phyloP scores from a whole-genome alignment of 192 early-diverging fungal species.

The Gonapodya sp. region DNA sequence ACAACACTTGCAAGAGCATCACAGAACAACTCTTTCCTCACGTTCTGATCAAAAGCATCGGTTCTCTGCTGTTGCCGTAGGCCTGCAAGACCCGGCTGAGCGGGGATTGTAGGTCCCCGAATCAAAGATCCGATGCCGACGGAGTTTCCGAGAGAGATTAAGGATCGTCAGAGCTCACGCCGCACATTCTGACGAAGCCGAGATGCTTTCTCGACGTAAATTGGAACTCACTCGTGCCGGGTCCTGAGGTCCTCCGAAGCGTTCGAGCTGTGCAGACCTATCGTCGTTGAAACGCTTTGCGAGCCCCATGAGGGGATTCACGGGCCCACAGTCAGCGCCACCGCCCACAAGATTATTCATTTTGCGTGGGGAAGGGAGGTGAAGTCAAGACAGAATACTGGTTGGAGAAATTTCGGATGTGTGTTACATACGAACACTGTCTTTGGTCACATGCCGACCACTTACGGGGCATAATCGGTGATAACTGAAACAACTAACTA shows the following conservation, averaged over 20 bases:
- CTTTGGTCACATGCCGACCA: too few relatives aligned
- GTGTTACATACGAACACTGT: too few relatives aligned
- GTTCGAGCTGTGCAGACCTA: conserved; percentile 69
- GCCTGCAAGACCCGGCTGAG: neutral
- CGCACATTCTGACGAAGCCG: too few relatives aligned
- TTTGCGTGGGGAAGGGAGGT: neutral
- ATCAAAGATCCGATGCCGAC: too few relatives aligned
- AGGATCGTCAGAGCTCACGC: too few relatives aligned
- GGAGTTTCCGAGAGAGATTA: too few relatives aligned
- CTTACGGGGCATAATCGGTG: too few relatives aligned
- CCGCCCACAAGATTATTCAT: conserved; percentile 6
- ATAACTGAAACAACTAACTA: neutral
- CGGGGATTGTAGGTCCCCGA: neutral
- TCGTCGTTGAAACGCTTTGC: conserved; percentile 74
- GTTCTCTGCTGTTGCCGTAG: neutral
- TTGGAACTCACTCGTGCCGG: neutral
- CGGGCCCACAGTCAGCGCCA: conserved; percentile 19
- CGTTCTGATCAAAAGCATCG: conserved; percentile 17
- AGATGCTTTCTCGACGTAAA: too few relatives aligned
- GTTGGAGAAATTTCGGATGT: too few relatives aligned
- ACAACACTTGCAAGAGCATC: neutral
- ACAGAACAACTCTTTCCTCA: neutral
- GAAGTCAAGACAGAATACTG: neutral
- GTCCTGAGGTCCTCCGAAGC: conserved; percentile 8
- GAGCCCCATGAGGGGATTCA: conserved; percentile 62